Base-by-base conservation (phyloP, 495 filamentous ascomycete genomes). In the Annulohypoxylon moriforme region DNA sequence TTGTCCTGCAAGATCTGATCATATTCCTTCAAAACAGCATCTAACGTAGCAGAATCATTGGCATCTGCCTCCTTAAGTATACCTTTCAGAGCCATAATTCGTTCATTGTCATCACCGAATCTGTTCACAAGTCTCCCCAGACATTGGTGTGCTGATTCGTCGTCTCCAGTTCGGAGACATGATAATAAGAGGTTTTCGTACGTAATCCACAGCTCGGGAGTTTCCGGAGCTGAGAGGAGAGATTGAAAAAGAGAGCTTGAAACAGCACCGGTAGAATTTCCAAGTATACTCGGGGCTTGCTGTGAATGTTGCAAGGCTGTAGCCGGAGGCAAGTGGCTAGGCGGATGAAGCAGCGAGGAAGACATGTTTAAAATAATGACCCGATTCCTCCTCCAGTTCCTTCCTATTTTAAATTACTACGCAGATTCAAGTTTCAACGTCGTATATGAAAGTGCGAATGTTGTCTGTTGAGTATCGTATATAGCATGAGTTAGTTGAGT, bases 51-150 rank as follows among this genome's bases (percentile, higher is more conserved):
- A 29, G 85, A 73, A 75, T 90, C 85, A 57, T 86, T 82, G 9
- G 95, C 94, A 42, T 86, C 87, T 9, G 96, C 95, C 79, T 99
- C 96, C 69, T 94, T 88, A 75, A 95, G 91, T 50, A 99, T 76
- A 18, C 96, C 96, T 38, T 84, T 83, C 55, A 99, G 79, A 1
- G 90, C 94, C 86, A 93, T 89, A 20, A 98, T 83, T 56, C 92
- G 89, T 76, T 96, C 93, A 75, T 97, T 96, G 31, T 88, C 83
- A 11, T 84, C 80, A 38, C 95, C 94, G 77, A 99, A 98, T 20
- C 96, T 93, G 29, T 82, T 81, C 7, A 87, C 89, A 47, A 99
- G 84, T 33, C 86, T 86, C 76, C 90, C 86, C 8, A 98, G 88
- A 75, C 91, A 94, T 64, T 84, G 70, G 58, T 88, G 86, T 11